These are phyloP conservation scores for Otatea glauca DNA, from an alignment of 176 grass and related monocot genomes.

Conservation along the genomic window DNA sequence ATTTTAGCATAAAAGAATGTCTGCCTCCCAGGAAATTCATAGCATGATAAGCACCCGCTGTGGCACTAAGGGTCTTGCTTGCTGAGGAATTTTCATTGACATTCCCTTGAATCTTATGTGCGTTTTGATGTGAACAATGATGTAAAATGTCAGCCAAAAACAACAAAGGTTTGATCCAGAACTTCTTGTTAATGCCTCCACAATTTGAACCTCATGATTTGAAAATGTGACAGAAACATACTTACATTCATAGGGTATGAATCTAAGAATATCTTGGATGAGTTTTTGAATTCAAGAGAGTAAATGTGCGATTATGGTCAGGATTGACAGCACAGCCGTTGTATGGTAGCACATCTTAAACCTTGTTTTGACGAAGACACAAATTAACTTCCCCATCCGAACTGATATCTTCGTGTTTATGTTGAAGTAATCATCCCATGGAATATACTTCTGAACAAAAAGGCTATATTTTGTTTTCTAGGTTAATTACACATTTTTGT, in stretches of 20 bases:
- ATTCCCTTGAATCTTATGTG: neutral
- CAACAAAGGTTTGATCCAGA: neutral
- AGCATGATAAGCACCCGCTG: neutral
- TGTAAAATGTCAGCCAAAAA: neutral
- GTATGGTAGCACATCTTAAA: neutral
- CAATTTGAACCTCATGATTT: neutral
- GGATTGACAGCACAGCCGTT: neutral
- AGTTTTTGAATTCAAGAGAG: neutral
- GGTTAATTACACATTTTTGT: neutral
- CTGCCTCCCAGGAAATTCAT: neutral
- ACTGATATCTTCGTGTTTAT: neutral
- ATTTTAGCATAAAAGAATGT: conserved; percentile 19
- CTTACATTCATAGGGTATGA: neutral
- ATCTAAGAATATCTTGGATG: neutral
- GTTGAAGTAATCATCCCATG: neutral
- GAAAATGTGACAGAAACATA: neutral
- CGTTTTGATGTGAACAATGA: conserved; percentile 7
- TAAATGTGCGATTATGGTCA: neutral
- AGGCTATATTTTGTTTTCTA: neutral
- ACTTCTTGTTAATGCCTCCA: conserved; percentile 7
- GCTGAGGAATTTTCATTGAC: neutral
- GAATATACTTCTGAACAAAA: neutral
- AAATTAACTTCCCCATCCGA: neutral
- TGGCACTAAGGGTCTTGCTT: neutral
- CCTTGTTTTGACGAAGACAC: neutral